A percentile compares a stretch with the other conserved stretches of the same genome.
phyloP scores from a whole-genome alignment of 805 yeast genomes.

The Yamadazyma sp. region DNA sequence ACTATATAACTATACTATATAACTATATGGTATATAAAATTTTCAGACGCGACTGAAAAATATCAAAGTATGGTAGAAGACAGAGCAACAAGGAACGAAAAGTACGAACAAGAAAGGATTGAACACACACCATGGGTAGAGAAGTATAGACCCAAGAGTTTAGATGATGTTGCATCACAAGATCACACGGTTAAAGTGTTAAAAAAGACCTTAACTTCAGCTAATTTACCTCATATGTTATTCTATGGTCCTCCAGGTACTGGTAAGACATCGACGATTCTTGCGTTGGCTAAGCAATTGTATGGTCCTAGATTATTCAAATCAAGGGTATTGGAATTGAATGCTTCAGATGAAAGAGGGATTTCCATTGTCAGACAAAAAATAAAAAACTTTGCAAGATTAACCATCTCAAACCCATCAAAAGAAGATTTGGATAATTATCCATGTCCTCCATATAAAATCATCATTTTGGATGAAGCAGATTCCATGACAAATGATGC shows the following conservation, averaged over 20 bases:
- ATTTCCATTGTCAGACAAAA: conserved; percentile 83
- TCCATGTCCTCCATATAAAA: conserved; percentile 96
- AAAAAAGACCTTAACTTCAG: conserved; percentile 71
- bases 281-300: conserved; percentile 76
- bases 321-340: conserved; percentile 73
- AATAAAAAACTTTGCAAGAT: conserved; percentile 80
- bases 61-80: neutral
- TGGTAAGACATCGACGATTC: conserved; percentile 84
- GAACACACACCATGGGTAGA: conserved; percentile 88
- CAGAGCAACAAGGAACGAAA: conserved; percentile 7
- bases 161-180: conserved; percentile 89
- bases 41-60: neutral
- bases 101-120: conserved; percentile 39
- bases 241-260: conserved; percentile 96
- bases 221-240: conserved; percentile 87
- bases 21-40: too few relatives aligned
- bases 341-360: conserved; percentile 91
- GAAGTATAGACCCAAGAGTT: conserved; percentile 83
- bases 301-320: conserved; percentile 69
- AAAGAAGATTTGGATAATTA: conserved; percentile 64
- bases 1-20: too few relatives aligned
- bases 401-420: conserved; percentile 78
- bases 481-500: conserved; percentile 98
- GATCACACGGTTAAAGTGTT: conserved; percentile 83
- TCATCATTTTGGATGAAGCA: conserved; percentile 91